Base-by-base conservation (phyloP, 2,329 filamentous ascomycete genomes). In the Aspergillus fumigatus region DNA sequence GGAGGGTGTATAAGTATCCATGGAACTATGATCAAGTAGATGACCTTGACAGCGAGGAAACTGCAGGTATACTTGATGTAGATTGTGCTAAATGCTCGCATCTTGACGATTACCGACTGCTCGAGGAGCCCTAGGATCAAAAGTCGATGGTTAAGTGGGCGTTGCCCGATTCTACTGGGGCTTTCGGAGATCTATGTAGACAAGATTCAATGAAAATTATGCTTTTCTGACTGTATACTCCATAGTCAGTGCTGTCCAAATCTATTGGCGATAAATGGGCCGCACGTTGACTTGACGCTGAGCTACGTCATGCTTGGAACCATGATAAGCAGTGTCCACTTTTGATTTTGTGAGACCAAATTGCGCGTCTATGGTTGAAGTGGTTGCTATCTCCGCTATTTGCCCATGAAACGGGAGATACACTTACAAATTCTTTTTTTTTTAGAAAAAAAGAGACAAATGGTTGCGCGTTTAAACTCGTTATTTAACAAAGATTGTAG, bases 71-170 rank as follows among this genome's bases (percentile, higher is more conserved):
- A 38, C 51, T 73, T 2, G 65, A 67, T 26, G 5, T 1, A 26
- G 25, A 6, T 7, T 11, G 57, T 63, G 65, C 2, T 53, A 57
- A 7, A 73, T 73, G 70, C 54, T 73, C 17, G 51, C 32, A 38
- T 71, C 68, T 26, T 55, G 59, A 10, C 68, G 66, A 7, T 61
- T 71, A 50, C 60, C 61, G 19, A 69, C 67, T 27, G 63, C 61
- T 21, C 57, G 69, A 9, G 62, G 69, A 45, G 65, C 74, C 2
- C 53, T 73, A 11, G 52, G 52, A 52, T 74, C 69, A 0, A 65
- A 65, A 72, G 27, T 75, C 70, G 70, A 73, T 73, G 64, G 57
- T 64, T 0, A 72, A 68, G 40, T 75, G 70, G 71, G 66, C 48
- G n/a, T 58, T 67, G 43, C 65, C 65, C 45, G 59, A 65, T 35